Percentiles rank a stretch among this genome's conserved stretches.
phyloP scores from a whole-genome alignment of 2,329 filamentous ascomycete genomes.

The Zymoseptoria crescenta region DNA sequence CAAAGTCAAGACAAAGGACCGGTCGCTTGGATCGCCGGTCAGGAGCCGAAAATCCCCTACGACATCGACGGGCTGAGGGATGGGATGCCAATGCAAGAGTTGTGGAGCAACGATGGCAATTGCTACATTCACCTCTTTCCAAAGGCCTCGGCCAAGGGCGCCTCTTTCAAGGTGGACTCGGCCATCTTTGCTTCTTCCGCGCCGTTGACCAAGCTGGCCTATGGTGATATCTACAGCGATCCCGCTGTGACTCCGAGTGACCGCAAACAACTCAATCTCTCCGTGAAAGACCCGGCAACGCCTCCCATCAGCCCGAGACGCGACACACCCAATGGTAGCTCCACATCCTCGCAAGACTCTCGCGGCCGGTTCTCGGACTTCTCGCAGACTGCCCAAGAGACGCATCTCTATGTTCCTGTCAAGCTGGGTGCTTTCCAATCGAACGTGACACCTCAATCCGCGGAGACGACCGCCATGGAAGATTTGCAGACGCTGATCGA shows the following conservation, averaged over 20 bases:
- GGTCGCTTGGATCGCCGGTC: constrained; percentile 52
- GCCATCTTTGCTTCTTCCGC: constrained; percentile 51
- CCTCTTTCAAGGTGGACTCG: constrained; percentile 56
- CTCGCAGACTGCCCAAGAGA: constrained; percentile 43
- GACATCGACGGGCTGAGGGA: constrained; percentile 44
- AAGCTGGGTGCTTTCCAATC: constrained; percentile 36
- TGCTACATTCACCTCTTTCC: constrained; percentile 56
- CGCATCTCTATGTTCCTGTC: constrained; percentile 53
- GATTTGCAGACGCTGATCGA: constrained; percentile 50
- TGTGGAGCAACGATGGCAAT: constrained; percentile 56
- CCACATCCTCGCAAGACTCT: constrained; percentile 27
- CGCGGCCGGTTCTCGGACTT: constrained; percentile 41
- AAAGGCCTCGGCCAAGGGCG: constrained; percentile 45
- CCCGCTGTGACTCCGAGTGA: constrained; percentile 19
- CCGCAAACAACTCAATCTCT: constrained; percentile 29
- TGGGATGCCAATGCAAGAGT: constrained; percentile 48
- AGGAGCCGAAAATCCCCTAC: constrained; percentile 50
- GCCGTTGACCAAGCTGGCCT: constrained; percentile 47
- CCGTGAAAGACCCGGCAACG: constrained; percentile 21
- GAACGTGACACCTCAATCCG: constrained; percentile 10
- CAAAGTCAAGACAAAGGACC: constrained; percentile 31
- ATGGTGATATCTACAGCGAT: constrained; percentile 45
- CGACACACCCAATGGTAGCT: constrained; percentile 16
- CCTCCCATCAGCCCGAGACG: constrained; percentile 23
- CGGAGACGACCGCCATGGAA: constrained; percentile 31